These are phyloP conservation scores for Gossypium anomalum DNA, from an alignment of 345 rosid genomes.

Conservation along the genomic window DNA sequence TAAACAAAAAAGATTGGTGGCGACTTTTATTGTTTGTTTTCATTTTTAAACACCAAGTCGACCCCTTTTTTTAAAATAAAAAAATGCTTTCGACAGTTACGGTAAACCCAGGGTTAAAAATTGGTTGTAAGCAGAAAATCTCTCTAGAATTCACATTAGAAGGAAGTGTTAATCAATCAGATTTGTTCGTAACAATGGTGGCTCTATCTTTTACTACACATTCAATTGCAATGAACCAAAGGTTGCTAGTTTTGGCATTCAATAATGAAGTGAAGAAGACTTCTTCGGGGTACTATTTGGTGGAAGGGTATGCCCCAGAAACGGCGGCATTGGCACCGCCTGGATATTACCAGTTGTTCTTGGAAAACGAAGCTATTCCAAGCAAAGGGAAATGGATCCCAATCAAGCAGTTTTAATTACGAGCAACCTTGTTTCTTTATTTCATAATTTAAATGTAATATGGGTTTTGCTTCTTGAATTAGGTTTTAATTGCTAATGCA, in stretches of 20 bases:
- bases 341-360: constrained; percentile 38
- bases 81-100: too few relatives aligned
- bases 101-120: constrained; percentile 8
- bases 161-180: background rate
- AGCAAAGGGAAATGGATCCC: constrained; percentile 39
- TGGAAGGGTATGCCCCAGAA: constrained; percentile 22
- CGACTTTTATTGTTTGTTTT: too few relatives aligned
- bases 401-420: constrained; percentile 5
- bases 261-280: background rate
- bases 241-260: constrained; percentile 44
- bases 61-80: too few relatives aligned
- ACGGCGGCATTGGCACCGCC: constrained; percentile 41
- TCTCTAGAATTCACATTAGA: constrained; percentile 19
- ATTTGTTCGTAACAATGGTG: constrained; percentile 35
- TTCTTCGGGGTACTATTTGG: background rate
- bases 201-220: constrained; percentile 61
- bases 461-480: background rate
- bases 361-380: constrained; percentile 37
- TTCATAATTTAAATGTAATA: background rate
- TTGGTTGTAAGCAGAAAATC: constrained; percentile 23
- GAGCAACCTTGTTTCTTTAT: too few relatives aligned
- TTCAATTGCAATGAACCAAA: constrained; percentile 60
- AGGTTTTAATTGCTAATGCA: background rate
- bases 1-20: too few relatives aligned
- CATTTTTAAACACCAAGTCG: too few relatives aligned